Percentiles rank a stretch among this genome's conserved stretches.
These are phyloP conservation scores for Beauveria varroae DNA, from an alignment of 2,329 filamentous ascomycete species.

Conservation along the genomic window DNA sequence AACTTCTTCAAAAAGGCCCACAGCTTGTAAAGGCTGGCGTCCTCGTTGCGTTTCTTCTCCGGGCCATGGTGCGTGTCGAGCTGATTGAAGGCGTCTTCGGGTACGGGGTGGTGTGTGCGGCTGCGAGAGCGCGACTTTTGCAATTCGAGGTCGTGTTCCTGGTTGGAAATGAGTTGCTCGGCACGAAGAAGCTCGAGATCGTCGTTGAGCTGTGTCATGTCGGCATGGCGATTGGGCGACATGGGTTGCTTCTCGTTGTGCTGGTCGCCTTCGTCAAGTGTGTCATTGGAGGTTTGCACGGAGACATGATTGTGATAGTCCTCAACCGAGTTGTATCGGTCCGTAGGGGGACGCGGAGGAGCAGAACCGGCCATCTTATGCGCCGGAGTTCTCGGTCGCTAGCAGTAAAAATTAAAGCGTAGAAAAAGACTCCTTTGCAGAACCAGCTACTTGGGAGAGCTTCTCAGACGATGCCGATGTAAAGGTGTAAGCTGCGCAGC, in stretches of 20 bases:
- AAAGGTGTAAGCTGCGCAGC: neutral
- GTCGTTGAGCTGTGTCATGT: conserved; percentile 35
- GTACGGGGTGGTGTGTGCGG: conserved; percentile 27
- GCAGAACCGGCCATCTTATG: conserved; percentile 8
- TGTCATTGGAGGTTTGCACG: conserved; percentile 21
- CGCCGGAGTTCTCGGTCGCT: neutral
- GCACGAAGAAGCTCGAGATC: conserved; percentile 42
- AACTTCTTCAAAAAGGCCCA: conserved; percentile 41
- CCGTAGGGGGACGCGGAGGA: conserved; percentile 4
- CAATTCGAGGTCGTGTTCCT: conserved; percentile 28
- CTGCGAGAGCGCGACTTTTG: conserved; percentile 20
- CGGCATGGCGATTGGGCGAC: conserved; percentile 24
- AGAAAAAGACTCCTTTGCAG: neutral
- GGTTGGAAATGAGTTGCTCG: conserved; percentile 37
- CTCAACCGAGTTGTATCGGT: conserved; percentile 12
- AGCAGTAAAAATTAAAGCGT: neutral
- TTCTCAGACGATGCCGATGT: neutral
- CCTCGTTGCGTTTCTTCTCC: conserved; percentile 24
- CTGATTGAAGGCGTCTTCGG: conserved; percentile 41
- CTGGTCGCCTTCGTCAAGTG: conserved; percentile 17
- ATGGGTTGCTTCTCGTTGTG: conserved; percentile 9
- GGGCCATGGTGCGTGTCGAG: conserved; percentile 16
- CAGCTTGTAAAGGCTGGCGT: conserved; percentile 31
- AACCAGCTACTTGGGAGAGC: neutral
- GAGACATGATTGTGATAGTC: conserved; percentile 19